Conservation (phyloP, 768 basidiomycete species). For the Cystobasidium ongulense region DNA sequence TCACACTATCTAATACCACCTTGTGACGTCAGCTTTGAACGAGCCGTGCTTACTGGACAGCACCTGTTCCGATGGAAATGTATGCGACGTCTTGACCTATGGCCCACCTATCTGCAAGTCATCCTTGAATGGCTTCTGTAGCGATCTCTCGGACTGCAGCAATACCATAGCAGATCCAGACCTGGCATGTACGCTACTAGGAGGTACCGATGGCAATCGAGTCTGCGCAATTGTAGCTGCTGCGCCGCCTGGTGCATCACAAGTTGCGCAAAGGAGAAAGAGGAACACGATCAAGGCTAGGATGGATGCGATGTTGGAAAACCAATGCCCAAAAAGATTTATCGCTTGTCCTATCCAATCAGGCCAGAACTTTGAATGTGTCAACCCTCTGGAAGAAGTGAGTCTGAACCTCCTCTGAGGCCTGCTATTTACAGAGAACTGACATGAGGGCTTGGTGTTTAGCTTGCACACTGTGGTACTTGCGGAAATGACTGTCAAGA, state of each 20-base stretch:
- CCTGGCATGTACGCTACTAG: neutral
- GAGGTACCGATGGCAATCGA: neutral
- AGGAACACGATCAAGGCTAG: neutral
- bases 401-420: no score
- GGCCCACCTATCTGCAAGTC: neutral
- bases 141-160: neutral
- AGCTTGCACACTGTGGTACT: neutral
- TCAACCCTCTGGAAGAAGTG: neutral
- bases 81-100: neutral
- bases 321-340: neutral
- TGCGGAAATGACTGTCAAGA: neutral
- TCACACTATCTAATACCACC: no score
- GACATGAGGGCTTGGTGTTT: no score
- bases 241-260: neutral
- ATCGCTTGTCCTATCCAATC: neutral
- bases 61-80: neutral
- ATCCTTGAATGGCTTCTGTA: neutral
- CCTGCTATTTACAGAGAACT: no score
- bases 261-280: neutral
- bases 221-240: no score
- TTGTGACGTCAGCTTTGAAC: neutral
- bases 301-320: neutral
- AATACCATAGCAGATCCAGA: neutral
- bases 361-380: neutral
- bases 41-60: neutral